A percentile compares a stretch with the other conserved stretches of the same genome.
Evolutionary conservation across 192 early-diverging fungal species (phyloP).

Genomic region (Linderina pennispora): DNA sequence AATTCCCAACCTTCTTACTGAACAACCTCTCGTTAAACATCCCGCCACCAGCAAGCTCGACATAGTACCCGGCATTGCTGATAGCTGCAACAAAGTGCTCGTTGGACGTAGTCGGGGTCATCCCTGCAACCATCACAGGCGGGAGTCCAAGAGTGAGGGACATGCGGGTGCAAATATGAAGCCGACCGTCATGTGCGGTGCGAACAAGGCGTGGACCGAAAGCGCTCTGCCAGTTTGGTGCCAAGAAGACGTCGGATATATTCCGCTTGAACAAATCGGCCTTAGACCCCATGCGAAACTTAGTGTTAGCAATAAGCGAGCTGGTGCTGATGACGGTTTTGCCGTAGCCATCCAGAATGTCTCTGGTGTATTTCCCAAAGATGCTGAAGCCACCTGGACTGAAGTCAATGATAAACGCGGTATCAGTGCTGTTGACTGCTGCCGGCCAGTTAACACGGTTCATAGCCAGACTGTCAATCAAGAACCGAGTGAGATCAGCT

Average conservation of each 20-base stretch:
- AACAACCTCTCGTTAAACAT: conserved; percentile 72
- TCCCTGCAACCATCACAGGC: conserved; percentile 83
- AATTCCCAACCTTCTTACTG: conserved; percentile 61
- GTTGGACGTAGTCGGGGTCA: conserved; percentile 80
- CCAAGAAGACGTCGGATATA: conserved; percentile 51
- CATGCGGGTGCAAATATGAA: conserved; percentile 80
- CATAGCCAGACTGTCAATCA: conserved; percentile 23
- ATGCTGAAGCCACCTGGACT: conserved; percentile 81
- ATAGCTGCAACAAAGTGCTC: conserved; percentile 70
- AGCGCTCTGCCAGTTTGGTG: conserved; percentile 69
- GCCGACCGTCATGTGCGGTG: conserved; percentile 23
- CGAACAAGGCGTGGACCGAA: conserved; percentile 73
- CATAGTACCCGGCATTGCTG: conserved; percentile 79
- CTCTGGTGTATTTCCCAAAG: conserved; percentile 71
- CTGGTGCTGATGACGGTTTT: conserved; percentile 39
- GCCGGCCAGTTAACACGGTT: conserved; percentile 28
- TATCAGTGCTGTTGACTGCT: conserved; percentile 4
- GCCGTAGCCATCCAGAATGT: conserved; percentile 83
- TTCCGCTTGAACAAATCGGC: conserved; percentile 65
- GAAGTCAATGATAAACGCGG: conserved; percentile 86
- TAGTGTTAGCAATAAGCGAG: not conserved
- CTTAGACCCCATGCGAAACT: conserved; percentile 51
- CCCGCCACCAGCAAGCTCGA: conserved; percentile 85
- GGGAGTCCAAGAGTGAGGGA: conserved; percentile 72
- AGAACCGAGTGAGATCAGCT: conserved; percentile 6